These are phyloP conservation scores for Teratosphaeria gauchensis DNA, from an alignment of 2,329 filamentous ascomycete genomes.

Conservation along the genomic window DNA sequence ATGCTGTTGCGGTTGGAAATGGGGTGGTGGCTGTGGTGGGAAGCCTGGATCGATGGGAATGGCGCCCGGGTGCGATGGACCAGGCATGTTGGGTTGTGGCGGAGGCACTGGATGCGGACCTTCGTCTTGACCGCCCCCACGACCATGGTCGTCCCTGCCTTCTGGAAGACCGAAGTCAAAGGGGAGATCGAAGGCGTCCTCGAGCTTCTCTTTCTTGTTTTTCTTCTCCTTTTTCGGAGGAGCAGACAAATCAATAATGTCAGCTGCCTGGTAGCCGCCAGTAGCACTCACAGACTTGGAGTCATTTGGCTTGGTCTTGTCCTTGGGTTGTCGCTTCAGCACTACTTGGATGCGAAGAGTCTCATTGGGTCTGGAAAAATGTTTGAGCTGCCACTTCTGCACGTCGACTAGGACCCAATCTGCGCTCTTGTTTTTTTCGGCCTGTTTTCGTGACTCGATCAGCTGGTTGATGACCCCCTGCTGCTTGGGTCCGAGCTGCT, in stretches of 20 bases:
- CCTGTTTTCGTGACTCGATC: slow-evolving; percentile 3
- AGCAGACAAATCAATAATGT: slow-evolving; percentile 9
- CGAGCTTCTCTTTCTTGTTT: slow-evolving; percentile 1
- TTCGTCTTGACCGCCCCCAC: not conserved
- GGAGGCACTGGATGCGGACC: not conserved
- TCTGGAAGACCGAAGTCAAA: not conserved
- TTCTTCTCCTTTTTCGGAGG: slow-evolving; percentile 7
- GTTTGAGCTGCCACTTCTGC: not conserved
- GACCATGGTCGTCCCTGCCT: not conserved
- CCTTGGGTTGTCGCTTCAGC: slow-evolving; percentile 3
- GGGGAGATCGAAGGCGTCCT: not conserved
- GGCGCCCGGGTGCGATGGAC: not conserved
- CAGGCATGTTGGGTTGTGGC: not conserved
- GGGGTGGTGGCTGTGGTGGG: not conserved
- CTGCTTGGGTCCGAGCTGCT: slow-evolving; percentile 5
- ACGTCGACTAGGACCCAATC: slow-evolving; percentile 9
- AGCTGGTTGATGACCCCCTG: slow-evolving; percentile 8
- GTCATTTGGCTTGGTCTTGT: not conserved
- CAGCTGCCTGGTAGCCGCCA: slow-evolving; percentile 1
- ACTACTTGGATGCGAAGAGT: slow-evolving; percentile 6
- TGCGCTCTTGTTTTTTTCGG: slow-evolving; percentile 8
- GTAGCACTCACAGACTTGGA: not conserved
- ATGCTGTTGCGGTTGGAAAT: not conserved
- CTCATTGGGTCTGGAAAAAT: not conserved
- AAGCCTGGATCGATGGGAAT: not conserved